Base-by-base conservation (phyloP, 2,329 filamentous ascomycete species). In the Corynespora cassiicola region DNA sequence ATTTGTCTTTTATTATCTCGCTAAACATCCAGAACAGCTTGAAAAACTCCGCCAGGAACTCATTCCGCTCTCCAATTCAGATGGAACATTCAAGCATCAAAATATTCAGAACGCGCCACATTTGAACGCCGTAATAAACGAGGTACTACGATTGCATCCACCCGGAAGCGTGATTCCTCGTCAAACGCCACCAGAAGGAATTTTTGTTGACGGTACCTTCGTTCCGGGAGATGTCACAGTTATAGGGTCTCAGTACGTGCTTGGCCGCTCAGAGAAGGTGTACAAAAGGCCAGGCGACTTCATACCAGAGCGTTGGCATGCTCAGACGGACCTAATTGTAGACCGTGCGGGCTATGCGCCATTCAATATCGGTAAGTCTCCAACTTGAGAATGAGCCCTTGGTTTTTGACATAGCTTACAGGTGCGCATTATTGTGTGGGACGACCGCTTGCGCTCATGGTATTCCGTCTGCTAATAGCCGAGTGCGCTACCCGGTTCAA, bases 121-220 rank as follows among this genome's bases (percentile, higher is more conserved):
- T 7, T 21, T 42, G 3, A 40, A 63, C 56, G 2, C 48, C 21
- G 10, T 39, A 18, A 32, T 42, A n/a, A 26, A 26, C 27, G 34
- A 42, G 25, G 36, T 32, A 3, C 31, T 67, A 35, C 50, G 71
- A 1, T 39, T 73, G 7, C 62, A 71, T 16, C 66, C 70, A 1
- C 57, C 67, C 2, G 47, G 68, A 1, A 58, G 54, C 10, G 66
- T 63, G 2, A 50, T 52, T 5, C 54, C 53, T 3, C 63, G 71
- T 2, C 32, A 54, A 1, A 70, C 70, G 0, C 70, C 70, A 7
- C 41, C 50, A 1, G 37, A 58, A 16, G 65, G 65, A 1, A 33
- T 68, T 3, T 38, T 66, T 2, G 20, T 50, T 8, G 32, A 11
- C 10, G 29, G 29, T 9, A 50, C 33, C 3, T 47, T 34, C 25